phyloP scores from a whole-genome alignment of 257 asterid species.

The Fraxinus pennsylvanica region DNA sequence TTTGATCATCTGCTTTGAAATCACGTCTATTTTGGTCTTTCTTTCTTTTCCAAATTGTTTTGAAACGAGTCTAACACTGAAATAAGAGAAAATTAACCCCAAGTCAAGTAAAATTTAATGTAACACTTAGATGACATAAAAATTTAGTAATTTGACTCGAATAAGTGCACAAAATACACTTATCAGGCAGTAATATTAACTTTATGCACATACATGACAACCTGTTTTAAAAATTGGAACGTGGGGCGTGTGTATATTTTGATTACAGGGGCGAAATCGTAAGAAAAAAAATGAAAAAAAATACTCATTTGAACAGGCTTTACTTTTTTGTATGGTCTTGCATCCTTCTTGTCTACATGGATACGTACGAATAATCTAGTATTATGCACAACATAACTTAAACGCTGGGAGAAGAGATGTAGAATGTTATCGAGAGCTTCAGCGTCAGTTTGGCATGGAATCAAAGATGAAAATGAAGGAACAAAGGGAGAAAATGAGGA shows the following conservation, averaged over 20 bases:
- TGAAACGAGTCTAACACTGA: too few relatives aligned
- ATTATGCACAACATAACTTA: constrained; percentile 1
- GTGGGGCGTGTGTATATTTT: not conserved
- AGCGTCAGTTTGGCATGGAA: not conserved
- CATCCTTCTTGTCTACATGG: constrained; percentile 24
- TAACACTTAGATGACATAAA: too few relatives aligned
- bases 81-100: too few relatives aligned
- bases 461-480: not conserved
- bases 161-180: too few relatives aligned
- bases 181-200: constrained; percentile 34
- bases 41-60: too few relatives aligned
- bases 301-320: constrained; percentile 17
- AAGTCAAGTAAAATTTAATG: too few relatives aligned
- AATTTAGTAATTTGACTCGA: too few relatives aligned
- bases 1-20: too few relatives aligned
- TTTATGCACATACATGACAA: too few relatives aligned
- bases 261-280: not conserved
- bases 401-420: not conserved
- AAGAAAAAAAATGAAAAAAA: constrained; percentile 1
- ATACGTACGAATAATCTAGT: constrained; percentile 12
- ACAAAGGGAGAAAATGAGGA: constrained; percentile 14
- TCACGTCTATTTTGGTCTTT: too few relatives aligned
- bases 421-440: not conserved
- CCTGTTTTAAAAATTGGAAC: not conserved
- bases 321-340: constrained; percentile 22